These are phyloP conservation scores for Diaporthe amygdali DNA, from an alignment of 2,329 filamentous ascomycete species.

Conservation along the genomic window DNA sequence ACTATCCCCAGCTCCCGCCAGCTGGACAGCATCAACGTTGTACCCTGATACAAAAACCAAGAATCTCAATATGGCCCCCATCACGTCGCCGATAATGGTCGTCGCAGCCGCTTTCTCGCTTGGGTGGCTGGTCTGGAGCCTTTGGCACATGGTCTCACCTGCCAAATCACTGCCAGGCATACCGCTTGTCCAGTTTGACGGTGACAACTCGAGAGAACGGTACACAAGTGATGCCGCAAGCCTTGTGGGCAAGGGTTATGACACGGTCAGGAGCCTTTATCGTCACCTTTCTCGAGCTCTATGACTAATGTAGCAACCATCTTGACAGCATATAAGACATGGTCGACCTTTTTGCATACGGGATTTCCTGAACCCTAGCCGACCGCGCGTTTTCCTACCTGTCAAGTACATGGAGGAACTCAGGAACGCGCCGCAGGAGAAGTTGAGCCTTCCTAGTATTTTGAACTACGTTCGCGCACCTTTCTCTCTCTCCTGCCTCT, in stretches of 20 bases:
- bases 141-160: background rate
- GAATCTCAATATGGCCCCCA: background rate
- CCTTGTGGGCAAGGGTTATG: background rate
- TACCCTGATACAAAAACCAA: background rate
- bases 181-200: conserved; percentile 8
- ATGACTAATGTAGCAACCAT: background rate
- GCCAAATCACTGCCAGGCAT: background rate
- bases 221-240: background rate
- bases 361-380: background rate
- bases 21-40: background rate
- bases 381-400: conserved; percentile 5
- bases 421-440: conserved; percentile 6
- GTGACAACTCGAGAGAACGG: background rate
- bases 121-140: background rate
- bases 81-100: background rate
- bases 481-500: background rate
- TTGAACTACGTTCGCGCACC: background rate
- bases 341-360: background rate
- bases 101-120: background rate
- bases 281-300: too few relatives aligned
- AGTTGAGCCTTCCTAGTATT: background rate
- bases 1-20: background rate
- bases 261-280: background rate
- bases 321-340: background rate
- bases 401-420: conserved; percentile 5